phyloP scores from a whole-genome alignment of 352 stramenopile genomes.

The Globisporangium solare region DNA sequence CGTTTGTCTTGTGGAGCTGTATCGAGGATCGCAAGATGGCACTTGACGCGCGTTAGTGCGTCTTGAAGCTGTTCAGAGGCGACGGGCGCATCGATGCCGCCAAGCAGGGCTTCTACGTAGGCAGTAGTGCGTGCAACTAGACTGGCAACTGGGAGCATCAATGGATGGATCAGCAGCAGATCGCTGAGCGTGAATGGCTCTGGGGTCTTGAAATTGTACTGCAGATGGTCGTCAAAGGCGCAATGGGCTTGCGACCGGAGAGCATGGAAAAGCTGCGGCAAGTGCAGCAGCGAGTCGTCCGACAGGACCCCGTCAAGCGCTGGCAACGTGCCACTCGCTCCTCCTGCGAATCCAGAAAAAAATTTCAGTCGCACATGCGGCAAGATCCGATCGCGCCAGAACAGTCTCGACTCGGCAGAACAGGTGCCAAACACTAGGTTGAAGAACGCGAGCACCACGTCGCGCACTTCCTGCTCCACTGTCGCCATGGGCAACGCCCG shows the following conservation, averaged over 20 bases:
- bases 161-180: constrained; percentile 9
- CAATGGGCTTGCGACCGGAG: constrained; percentile 36
- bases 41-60: constrained; percentile 30
- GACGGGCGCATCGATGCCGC: constrained; percentile 17
- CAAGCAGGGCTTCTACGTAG: constrained; percentile 23
- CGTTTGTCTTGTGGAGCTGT: constrained; percentile 23
- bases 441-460: constrained; percentile 40
- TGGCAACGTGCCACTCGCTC: constrained; percentile 2
- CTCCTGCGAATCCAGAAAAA: constrained; percentile 9
- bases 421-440: constrained; percentile 44
- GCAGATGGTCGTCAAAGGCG: constrained; percentile 21
- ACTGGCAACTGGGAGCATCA: constrained; percentile 16
- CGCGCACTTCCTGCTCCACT: constrained; percentile 16
- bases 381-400: constrained; percentile 53
- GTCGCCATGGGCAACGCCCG: constrained; percentile 16
- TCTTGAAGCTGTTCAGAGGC: constrained; percentile 18
- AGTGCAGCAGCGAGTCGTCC: constrained; percentile 44
- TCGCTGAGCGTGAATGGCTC: constrained; percentile 21
- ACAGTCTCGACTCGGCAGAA: constrained; percentile 23
- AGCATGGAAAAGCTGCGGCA: constrained; percentile 45
- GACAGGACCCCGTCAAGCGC: constrained; percentile 26
- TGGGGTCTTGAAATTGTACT: constrained; percentile 30
- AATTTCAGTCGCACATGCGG: constrained; percentile 45
- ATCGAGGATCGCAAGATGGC: constrained; percentile 39
- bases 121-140: constrained; percentile 21